phyloP scores from a whole-genome alignment of 495 filamentous ascomycete species.

The Daldinia decipiens region DNA sequence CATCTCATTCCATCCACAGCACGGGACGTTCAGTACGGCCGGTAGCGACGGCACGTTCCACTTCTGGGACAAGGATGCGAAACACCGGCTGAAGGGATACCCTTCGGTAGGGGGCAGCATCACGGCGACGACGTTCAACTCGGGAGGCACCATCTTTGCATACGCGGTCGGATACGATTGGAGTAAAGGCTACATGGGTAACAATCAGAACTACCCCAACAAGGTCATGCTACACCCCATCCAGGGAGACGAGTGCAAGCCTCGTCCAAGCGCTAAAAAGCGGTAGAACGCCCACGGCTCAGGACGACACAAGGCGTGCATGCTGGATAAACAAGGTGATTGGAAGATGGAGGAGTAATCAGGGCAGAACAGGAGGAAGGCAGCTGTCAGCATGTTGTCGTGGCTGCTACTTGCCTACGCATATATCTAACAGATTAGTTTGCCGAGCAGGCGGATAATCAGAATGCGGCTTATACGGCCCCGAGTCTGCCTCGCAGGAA shows the following conservation, averaged over 20 bases:
- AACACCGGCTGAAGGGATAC: slow-evolving; percentile 87
- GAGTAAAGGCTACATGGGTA: slow-evolving; percentile 85
- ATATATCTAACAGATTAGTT: background rate
- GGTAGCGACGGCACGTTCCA: slow-evolving; percentile 90
- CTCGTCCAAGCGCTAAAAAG: slow-evolving; percentile 76
- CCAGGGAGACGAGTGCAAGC: slow-evolving; percentile 81
- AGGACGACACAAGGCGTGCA: background rate
- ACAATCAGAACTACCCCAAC: slow-evolving; percentile 74
- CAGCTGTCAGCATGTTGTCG: background rate
- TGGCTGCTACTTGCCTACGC: background rate
- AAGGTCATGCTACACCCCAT: slow-evolving; percentile 91
- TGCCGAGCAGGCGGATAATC: background rate
- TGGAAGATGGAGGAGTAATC: background rate
- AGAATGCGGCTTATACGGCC: background rate
- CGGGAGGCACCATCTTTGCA: slow-evolving; percentile 81
- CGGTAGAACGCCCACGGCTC: slow-evolving; percentile 56
- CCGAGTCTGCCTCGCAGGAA: background rate
- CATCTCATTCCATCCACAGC: slow-evolving; percentile 83
- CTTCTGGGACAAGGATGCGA: slow-evolving; percentile 91
- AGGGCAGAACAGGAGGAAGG: background rate
- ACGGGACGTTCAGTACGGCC: slow-evolving; percentile 89
- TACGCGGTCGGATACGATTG: slow-evolving; percentile 96
- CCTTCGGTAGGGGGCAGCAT: slow-evolving; percentile 86
- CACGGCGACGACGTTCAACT: slow-evolving; percentile 79
- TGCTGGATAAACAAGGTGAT: background rate